Evolutionary conservation across 192 early-diverging fungal species (phyloP).

Genomic region (Geranomyces michiganensis): DNA sequence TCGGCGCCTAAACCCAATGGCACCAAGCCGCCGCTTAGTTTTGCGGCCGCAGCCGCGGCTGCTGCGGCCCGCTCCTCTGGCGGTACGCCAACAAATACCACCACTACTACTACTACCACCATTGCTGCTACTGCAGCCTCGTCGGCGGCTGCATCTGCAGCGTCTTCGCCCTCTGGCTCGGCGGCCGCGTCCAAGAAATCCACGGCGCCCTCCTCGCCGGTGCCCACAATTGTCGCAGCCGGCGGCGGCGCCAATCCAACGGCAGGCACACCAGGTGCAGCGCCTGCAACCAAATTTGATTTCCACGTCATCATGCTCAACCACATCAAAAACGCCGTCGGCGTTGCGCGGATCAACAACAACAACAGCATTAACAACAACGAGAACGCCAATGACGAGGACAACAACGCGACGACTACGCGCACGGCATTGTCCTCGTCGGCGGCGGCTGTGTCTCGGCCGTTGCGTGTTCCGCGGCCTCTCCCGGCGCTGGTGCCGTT

Average conservation of each 20-base stretch:
- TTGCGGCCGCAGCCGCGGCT: slow-evolving; percentile 27
- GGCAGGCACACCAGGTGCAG: not conserved
- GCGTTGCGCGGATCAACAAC: slow-evolving; percentile 2
- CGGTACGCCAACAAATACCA: slow-evolving; percentile 5
- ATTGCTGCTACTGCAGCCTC: not conserved
- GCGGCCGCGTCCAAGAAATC: slow-evolving; percentile 11
- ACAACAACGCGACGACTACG: not conserved
- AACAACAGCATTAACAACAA: slow-evolving; percentile 28
- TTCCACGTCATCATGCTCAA: slow-evolving; percentile 43
- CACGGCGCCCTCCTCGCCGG: slow-evolving; percentile 4
- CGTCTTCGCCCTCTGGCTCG: slow-evolving; percentile 9
- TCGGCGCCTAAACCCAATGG: slow-evolving; percentile 6
- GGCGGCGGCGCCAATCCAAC: not conserved
- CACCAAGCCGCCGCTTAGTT: slow-evolving; percentile 1
- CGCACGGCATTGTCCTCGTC: not conserved
- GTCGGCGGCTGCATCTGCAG: not conserved
- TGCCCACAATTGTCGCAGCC: not conserved
- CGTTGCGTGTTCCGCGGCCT: slow-evolving; percentile 8
- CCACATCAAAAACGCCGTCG: slow-evolving; percentile 29
- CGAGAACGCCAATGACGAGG: slow-evolving; percentile 9
- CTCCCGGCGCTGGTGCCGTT: slow-evolving; percentile 32
- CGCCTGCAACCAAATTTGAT: slow-evolving; percentile 20
- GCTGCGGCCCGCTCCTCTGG: slow-evolving; percentile 5
- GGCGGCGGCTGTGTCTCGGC: not conserved
- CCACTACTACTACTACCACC: not conserved